Base-by-base conservation (phyloP, 192 early-diverging fungal genomes). In the Jimgerdemannia flammicorona region DNA sequence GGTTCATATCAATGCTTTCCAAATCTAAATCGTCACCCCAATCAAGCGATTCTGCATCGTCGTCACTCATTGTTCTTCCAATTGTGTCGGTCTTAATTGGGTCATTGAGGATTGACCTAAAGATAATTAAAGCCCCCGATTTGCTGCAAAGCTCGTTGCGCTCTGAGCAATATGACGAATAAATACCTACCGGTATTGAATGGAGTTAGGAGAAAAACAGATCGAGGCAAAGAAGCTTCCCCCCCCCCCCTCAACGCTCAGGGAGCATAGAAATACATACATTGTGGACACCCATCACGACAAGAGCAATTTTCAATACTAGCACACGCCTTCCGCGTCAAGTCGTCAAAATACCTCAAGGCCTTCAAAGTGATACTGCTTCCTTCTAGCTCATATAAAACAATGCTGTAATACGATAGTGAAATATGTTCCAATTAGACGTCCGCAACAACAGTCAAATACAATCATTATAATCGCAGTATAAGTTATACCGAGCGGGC, bases 251-350 rank as follows among this genome's bases (percentile, higher is more conserved):
- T 29, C 29, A 59, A 59, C 6, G 14, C 49, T 59, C 14, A 59
- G 49, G 14, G 14, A 10, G 2, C 14, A 54, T 7, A 59, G 6
- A 14, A 59, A 10, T 1, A 19, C 66, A 69, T 84, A 85, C 88
- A 89, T 41, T 65, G 70, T 19, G 82, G 81, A 84, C 88, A 89
- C 2, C 86, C 87, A 14, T 72, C 74, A 70, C 75, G 75, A 70
- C 89, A 90, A 3, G 63, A 19, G 73, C 89, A 90, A 17, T 43
- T 43, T 40, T 78, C 78, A 18, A 89, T 81, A 40, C 75, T 73
- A 54, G 80, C 67, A 20, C 66, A 39, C 4, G 86, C 82, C 3
- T 66, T 66, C 39, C 63, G n/a, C 20, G 88, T 9, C 17, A 90
- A 10, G 3, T 77, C 69, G 14, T 74, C 78, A 75, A 85, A 75